These are phyloP conservation scores for Collybiopsis confluens DNA, from an alignment of 768 basidiomycete genomes.

Conservation along the genomic window DNA sequence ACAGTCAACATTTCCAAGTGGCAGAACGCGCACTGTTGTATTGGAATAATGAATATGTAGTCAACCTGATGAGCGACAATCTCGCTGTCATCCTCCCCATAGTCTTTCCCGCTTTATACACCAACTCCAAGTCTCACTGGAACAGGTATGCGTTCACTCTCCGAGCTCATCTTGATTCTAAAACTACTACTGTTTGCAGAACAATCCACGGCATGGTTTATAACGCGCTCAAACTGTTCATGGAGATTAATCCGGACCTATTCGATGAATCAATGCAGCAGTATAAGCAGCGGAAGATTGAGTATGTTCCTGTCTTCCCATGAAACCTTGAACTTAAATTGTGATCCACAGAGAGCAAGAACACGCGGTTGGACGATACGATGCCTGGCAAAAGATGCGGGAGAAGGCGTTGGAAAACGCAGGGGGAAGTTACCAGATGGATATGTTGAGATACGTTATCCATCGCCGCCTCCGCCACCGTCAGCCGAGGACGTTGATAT, in stretches of 20 bases:
- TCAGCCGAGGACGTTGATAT: slow-evolving; percentile 82
- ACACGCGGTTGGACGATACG: slow-evolving; percentile 77
- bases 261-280: slow-evolving; percentile 93
- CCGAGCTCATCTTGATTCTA: too few relatives aligned
- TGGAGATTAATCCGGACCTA: slow-evolving; percentile 97
- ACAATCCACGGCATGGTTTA: slow-evolving; percentile 99
- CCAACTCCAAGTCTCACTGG: slow-evolving; percentile 97
- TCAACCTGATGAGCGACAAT: slow-evolving; percentile 99
- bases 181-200: too few relatives aligned
- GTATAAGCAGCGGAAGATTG: slow-evolving; percentile 82
- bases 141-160: slow-evolving; percentile 97
- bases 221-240: slow-evolving; percentile 95
- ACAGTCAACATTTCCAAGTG: slow-evolving; percentile 99
- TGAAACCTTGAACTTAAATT: not conserved
- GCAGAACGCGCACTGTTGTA: slow-evolving; percentile 95
- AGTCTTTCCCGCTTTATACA: slow-evolving; percentile 94
- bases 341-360: slow-evolving; percentile 70
- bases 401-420: slow-evolving; percentile 72
- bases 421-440: slow-evolving; percentile 68
- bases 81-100: slow-evolving; percentile 84
- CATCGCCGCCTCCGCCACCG: slow-evolving; percentile 74
- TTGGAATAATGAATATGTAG: slow-evolving; percentile 99
- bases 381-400: slow-evolving; percentile 85
- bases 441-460: slow-evolving; percentile 62
- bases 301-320: slow-evolving; percentile 48